A percentile compares a stretch with the other conserved stretches of the same genome.
phyloP scores from a whole-genome alignment of 306 rosid genomes.

The Cucumis cinereus region DNA sequence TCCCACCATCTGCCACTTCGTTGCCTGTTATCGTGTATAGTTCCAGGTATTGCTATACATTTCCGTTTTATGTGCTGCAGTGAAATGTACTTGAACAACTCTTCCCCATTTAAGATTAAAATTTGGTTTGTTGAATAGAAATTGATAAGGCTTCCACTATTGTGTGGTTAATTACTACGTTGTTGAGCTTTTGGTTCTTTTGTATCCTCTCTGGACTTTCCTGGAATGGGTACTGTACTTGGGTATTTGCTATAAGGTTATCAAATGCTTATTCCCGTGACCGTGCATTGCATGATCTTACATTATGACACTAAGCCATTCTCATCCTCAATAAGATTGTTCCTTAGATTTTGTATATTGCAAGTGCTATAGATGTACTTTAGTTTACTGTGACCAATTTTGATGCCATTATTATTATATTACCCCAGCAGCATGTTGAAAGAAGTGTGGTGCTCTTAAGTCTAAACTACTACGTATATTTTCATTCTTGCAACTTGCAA shows the following conservation, averaged over 20 bases:
- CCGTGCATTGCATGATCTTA: background rate
- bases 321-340: background rate
- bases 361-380: background rate
- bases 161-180: background rate
- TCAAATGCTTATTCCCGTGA: background rate
- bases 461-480: background rate
- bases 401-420: background rate
- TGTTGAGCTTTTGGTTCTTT: background rate
- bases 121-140: background rate
- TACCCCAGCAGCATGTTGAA: background rate
- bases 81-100: background rate
- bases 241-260: background rate
- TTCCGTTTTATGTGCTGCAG: background rate
- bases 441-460: background rate
- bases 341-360: background rate
- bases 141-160: background rate
- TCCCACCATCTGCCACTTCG: conserved; percentile 53
- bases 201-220: background rate
- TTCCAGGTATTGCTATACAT: conserved; percentile 48
- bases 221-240: background rate
- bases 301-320: background rate
- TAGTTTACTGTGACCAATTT: background rate
- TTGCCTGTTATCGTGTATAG: conserved; percentile 75
- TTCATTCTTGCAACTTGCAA: background rate
- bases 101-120: background rate